phyloP scores from a whole-genome alignment of 2,329 filamentous ascomycete species.

The Fusarium lateritium region DNA sequence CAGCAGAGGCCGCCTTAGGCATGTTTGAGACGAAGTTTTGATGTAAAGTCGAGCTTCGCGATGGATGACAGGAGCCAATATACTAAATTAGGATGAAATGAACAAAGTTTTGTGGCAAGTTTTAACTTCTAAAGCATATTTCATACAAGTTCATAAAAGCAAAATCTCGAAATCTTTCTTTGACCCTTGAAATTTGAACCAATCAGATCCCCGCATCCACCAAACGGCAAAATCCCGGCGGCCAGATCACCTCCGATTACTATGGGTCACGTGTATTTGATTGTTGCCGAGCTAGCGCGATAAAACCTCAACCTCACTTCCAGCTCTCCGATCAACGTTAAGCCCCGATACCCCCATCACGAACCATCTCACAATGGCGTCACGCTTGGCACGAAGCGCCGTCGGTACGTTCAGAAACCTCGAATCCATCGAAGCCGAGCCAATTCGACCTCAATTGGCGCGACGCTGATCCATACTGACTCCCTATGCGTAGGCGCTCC shows the following conservation, averaged over 20 bases:
- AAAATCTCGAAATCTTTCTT: constrained; percentile 53
- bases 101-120: neutral
- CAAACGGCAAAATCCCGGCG: constrained; percentile 49
- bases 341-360: constrained; percentile 66
- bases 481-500: constrained; percentile 77
- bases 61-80: too few species aligned
- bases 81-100: neutral
- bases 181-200: constrained; percentile 48
- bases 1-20: constrained; percentile 45
- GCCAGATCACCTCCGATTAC: constrained; percentile 39
- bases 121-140: constrained; percentile 8
- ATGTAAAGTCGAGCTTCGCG: neutral
- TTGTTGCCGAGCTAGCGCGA: constrained; percentile 60
- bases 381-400: constrained; percentile 95
- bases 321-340: constrained; percentile 63
- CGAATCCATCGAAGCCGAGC: constrained; percentile 23
- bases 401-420: constrained; percentile 77
- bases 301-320: constrained; percentile 67
- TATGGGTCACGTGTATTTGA: constrained; percentile 55
- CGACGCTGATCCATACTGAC: constrained; percentile 42
- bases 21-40: constrained; percentile 39
- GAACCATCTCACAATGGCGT: constrained; percentile 89
- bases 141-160: constrained; percentile 41
- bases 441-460: constrained; percentile 50
- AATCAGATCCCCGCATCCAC: constrained; percentile 46